A percentile compares a stretch with the other conserved stretches of the same genome.
Evolutionary conservation across 169 alveolate genomes (phyloP).

Genomic region (Theileria annulata): DNA sequence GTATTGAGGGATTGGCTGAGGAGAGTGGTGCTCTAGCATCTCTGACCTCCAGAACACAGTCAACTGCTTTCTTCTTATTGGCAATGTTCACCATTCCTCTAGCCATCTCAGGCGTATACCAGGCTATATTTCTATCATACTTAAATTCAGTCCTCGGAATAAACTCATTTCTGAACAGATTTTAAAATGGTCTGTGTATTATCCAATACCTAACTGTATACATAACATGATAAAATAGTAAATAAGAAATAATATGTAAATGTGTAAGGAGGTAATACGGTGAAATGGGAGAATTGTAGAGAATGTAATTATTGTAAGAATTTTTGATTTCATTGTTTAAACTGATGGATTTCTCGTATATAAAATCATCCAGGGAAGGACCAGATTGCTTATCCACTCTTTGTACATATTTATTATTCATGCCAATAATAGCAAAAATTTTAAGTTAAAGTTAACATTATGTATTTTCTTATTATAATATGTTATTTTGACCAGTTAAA

Average conservation of each 20-base stretch:
- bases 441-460: neutral
- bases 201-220: too few species aligned
- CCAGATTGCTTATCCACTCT: slow-evolving; percentile 60
- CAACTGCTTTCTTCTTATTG: slow-evolving; percentile 53
- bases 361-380: slow-evolving; percentile 62
- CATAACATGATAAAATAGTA: neutral
- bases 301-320: neutral
- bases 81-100: slow-evolving; percentile 48
- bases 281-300: neutral
- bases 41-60: slow-evolving; percentile 62
- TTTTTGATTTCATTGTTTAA: slow-evolving; percentile 1
- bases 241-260: neutral
- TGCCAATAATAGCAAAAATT: neutral
- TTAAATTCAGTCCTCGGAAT: slow-evolving; percentile 35
- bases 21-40: slow-evolving; percentile 67
- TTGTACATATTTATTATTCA: slow-evolving; percentile 48
- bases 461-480: neutral
- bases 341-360: slow-evolving; percentile 27
- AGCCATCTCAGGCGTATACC: slow-evolving; percentile 70
- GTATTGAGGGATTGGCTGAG: slow-evolving; percentile 47
- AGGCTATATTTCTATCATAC: slow-evolving; percentile 63
- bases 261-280: neutral
- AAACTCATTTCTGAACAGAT: neutral
- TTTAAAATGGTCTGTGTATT: neutral
- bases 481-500: too few species aligned